Base-by-base conservation (phyloP, 164 flowering plant genomes). In the Sedum album region DNA sequence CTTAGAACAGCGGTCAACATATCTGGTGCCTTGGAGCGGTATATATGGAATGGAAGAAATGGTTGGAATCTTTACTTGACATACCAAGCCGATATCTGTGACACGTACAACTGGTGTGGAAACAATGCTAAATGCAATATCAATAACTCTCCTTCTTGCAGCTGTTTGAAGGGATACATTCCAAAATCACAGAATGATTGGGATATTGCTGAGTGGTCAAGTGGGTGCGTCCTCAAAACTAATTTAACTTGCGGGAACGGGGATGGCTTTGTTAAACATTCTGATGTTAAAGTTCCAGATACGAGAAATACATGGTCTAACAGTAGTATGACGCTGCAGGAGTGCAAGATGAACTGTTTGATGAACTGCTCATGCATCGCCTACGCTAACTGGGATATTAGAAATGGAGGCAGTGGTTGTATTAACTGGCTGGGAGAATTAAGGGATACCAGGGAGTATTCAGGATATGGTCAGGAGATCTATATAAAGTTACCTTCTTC, bases 331-430 rank as follows among this genome's bases (percentile, higher is more conserved):
- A 69, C 36, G 6, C 71, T 70, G 10, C 23, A 66, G 17, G 79
- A 80, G 35, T 80, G 83, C 61, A n/a, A 41, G 25, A 8, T 8
- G 26, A 26, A 26, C n/a, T 80, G 83, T 41, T 38, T 62, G 69
- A 66, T 57, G 35, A 74, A 80, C 26, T 78, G 83, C 68, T 68
- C 79, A n/a, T 80, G 83, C 41, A 73, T 18, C 0, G 83, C 83
- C 48, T 80, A 76, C 44, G 66, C 81, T 18, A 55, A 18, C 49
- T 39, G 39, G 33, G 67, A 67, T 63, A 62, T 72, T n/a, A 67
- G 61, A 13, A 35, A 31, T 38, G 67, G 67, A 44, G 74, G 74
- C 23, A 74, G 69, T 31, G 76, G 76, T 11, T 74, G 76, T 38
- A 35, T 74, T 53, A 53, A 70, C 17, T 74, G 76, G 76, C 49